phyloP scores from a whole-genome alignment of 371 early-diverging fungal genomes.

The Nosema muscidifuracis region DNA sequence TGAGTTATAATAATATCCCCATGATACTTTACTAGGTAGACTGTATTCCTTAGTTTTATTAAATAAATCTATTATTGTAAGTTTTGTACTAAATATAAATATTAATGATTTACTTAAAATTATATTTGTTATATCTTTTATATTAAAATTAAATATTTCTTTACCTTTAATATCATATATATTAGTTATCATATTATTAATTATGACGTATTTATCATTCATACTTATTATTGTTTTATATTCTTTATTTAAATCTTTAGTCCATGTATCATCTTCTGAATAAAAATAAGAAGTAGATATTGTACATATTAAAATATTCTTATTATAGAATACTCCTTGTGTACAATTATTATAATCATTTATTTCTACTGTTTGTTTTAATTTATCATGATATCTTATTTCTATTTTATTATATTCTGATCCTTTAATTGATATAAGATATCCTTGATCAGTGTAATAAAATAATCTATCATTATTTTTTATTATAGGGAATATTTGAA shows the following conservation, averaged over 20 bases:
- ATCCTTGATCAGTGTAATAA: constrained; percentile 19
- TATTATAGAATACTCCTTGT: constrained; percentile 8
- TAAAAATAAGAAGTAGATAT: background rate
- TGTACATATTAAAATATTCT: constrained; percentile 6
- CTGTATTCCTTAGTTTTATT: background rate
- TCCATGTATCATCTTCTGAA: background rate
- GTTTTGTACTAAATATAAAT: background rate
- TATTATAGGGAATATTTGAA: background rate
- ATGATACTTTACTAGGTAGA: constrained; percentile 4
- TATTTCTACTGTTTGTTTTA: constrained; percentile 8
- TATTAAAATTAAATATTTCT: constrained; percentile 22
- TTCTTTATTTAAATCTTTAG: background rate
- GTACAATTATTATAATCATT: constrained; percentile 6
- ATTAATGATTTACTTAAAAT: background rate
- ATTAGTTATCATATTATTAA: background rate
- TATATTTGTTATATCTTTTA: constrained; percentile 5
- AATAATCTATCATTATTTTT: background rate
- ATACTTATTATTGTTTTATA: background rate
- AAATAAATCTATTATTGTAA: constrained; percentile 13
- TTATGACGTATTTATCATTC: constrained; percentile 6
- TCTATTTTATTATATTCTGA: constrained; percentile 10
- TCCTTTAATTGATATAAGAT: constrained; percentile 8
- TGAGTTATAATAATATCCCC: constrained; percentile 6
- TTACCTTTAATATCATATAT: constrained; percentile 17
- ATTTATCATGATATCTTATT: constrained; percentile 26